Conservation (phyloP, 148 eudicot genomes). For the Selenicereus undatus region DNA sequence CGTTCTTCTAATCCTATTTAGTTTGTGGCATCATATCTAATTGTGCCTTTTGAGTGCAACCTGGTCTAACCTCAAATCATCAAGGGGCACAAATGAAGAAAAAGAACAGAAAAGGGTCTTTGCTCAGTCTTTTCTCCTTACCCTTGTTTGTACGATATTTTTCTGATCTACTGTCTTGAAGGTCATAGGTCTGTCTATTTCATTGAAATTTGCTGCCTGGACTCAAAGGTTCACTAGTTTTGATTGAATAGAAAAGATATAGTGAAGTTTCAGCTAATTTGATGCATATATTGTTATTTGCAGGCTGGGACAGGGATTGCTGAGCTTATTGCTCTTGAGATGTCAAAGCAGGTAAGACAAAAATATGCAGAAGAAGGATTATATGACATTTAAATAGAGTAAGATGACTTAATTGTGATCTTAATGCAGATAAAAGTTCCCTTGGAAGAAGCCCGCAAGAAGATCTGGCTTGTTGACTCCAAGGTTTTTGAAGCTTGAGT, state of each 20-base stretch:
- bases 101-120: neutral
- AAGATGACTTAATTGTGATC: conserved; percentile 10
- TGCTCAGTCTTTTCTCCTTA: neutral
- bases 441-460: conserved; percentile 81
- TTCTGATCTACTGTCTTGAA: neutral
- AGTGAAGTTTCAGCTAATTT: neutral
- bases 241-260: neutral
- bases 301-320: conserved; percentile 99
- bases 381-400: neutral
- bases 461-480: conserved; percentile 95
- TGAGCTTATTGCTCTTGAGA: conserved; percentile 89
- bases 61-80: neutral
- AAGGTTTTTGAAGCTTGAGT: conserved; percentile 41
- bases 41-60: neutral
- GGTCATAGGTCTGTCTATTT: neutral
- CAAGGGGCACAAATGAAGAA: neutral
- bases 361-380: neutral
- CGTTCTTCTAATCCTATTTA: neutral
- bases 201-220: neutral
- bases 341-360: conserved; percentile 71
- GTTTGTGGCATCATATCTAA: neutral
- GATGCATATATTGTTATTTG: conserved; percentile 12
- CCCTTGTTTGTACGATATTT: neutral
- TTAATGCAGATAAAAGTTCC: conserved; percentile 50
- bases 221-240: neutral